Percentiles rank a stretch among this genome's conserved stretches.
Conservation (phyloP, 2,329 filamentous ascomycete genomes). For the Helotiales sp. region DNA sequence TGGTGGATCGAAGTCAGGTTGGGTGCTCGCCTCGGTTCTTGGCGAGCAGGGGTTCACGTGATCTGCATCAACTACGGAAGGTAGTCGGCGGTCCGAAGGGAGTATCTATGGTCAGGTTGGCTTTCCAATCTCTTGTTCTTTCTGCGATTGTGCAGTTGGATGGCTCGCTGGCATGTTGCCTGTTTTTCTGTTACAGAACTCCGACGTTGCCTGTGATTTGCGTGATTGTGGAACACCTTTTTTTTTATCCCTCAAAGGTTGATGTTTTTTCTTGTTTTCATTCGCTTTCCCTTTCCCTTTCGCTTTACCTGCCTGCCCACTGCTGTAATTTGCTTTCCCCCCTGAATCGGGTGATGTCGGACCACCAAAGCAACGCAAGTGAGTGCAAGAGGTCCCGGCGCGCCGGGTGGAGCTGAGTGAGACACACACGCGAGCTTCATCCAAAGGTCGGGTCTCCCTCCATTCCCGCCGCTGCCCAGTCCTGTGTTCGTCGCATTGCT, state of each 20-base stretch:
- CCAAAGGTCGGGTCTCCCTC: neutral
- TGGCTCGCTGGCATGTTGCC: neutral
- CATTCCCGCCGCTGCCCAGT: neutral
- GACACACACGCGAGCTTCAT: conserved; percentile 2
- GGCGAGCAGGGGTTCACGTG: neutral
- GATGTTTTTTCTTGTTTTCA: neutral
- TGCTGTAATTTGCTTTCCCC: conserved; percentile 7
- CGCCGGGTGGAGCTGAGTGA: neutral
- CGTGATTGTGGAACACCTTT: neutral
- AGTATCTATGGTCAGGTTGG: too few species aligned
- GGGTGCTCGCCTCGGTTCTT: neutral
- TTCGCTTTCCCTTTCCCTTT: neutral
- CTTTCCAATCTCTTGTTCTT: neutral
- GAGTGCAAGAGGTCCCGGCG: neutral
- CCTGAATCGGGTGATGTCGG: conserved; percentile 3
- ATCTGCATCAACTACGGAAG: neutral
- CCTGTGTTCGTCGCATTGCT: conserved; percentile 1
- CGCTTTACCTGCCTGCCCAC: neutral
- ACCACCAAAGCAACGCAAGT: neutral
- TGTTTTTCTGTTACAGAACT: neutral
- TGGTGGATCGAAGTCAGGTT: neutral
- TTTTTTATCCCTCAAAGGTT: neutral
- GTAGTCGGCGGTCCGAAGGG: too few species aligned
- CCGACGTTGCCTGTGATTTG: neutral
- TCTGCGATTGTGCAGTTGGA: too few species aligned